Evolutionary conservation across 257 asterid species (phyloP).

Genomic region (Lycium barbarum): DNA sequence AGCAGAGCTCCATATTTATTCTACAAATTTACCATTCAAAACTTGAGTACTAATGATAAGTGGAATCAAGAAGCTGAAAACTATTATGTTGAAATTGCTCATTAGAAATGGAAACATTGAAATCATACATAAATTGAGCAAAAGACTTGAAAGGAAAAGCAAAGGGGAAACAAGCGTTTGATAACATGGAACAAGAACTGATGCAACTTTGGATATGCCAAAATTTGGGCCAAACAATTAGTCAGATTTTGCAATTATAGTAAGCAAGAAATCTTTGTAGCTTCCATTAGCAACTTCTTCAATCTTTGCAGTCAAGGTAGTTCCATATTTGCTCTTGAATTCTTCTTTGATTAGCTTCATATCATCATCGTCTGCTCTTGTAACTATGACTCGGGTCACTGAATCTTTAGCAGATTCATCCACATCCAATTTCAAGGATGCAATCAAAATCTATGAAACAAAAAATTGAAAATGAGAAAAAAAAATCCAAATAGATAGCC

Average conservation of each 20-base stretch:
- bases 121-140: conserved; percentile 22
- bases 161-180: conserved; percentile 3
- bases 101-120: background rate
- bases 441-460: conserved; percentile 51
- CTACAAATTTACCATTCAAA: background rate
- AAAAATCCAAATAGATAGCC: background rate
- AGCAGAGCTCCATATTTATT: background rate
- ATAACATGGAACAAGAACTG: background rate
- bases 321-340: conserved; percentile 46
- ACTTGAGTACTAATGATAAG: background rate
- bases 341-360: conserved; percentile 74
- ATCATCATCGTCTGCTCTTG: conserved; percentile 80
- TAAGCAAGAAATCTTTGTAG: conserved; percentile 76
- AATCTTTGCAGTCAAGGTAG: conserved; percentile 52
- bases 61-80: background rate
- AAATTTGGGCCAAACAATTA: conserved; percentile 1
- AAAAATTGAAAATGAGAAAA: background rate
- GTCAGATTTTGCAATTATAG: conserved; percentile 52
- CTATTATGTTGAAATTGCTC: conserved; percentile 1
- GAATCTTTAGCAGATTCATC: conserved; percentile 68
- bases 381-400: conserved; percentile 67
- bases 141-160: background rate
- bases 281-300: conserved; percentile 77
- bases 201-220: background rate
- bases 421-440: conserved; percentile 51